Conservation (phyloP, 2,329 filamentous ascomycete species). For the Curvularia eragrostidis region DNA sequence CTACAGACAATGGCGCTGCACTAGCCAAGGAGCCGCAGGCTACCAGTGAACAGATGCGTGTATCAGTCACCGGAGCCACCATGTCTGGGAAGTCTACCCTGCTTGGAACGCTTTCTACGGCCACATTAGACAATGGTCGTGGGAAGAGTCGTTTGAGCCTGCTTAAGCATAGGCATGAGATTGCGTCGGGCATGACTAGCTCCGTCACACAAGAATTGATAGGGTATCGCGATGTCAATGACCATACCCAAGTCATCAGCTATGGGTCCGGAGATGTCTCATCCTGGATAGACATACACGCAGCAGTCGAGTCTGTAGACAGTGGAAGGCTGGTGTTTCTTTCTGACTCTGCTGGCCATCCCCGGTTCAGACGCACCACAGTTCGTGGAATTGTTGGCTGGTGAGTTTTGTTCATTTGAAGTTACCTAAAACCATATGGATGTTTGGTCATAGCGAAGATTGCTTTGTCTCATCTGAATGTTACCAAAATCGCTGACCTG, state of each 20-base stretch:
- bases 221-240: conserved; percentile 66
- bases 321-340: conserved; percentile 82
- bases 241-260: conserved; percentile 68
- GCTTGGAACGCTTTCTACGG: conserved; percentile 85
- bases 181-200: conserved; percentile 88
- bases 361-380: conserved; percentile 86
- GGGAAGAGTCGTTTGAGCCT: conserved; percentile 88
- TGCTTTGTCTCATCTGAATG: neutral
- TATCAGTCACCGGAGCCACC: conserved; percentile 88
- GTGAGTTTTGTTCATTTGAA: conserved; percentile 45
- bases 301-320: conserved; percentile 71
- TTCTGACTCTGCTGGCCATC: conserved; percentile 90
- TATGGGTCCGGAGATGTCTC: conserved; percentile 86
- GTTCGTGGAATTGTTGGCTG: conserved; percentile 91
- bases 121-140: conserved; percentile 86
- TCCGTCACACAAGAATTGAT: conserved; percentile 94
- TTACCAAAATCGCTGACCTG: neutral
- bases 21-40: conserved; percentile 14
- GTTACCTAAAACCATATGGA: neutral
- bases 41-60: conserved; percentile 70
- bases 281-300: conserved; percentile 94
- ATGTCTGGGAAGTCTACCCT: conserved; percentile 92
- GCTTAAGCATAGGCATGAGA: conserved; percentile 91
- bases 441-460: neutral
- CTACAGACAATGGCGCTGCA: neutral